Evolutionary conservation across 768 basidiomycete species (phyloP).

Genomic region (Panaeolus papilionaceus): DNA sequence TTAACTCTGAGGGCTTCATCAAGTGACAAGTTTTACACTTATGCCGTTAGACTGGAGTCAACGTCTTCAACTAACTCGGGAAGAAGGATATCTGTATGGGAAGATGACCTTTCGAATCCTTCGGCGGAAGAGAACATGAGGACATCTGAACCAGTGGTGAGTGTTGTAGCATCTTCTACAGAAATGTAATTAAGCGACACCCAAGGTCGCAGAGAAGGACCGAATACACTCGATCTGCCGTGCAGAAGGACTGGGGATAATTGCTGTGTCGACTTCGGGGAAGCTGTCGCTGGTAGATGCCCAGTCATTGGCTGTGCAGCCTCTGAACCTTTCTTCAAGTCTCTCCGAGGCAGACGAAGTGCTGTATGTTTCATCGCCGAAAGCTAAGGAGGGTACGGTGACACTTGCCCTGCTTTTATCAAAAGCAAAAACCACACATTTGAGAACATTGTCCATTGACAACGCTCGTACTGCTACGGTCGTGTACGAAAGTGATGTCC

Average conservation of each 20-base stretch:
- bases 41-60: slow-evolving; percentile 57
- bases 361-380: slow-evolving; percentile 25
- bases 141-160: slow-evolving; percentile 42
- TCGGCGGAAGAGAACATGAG: slow-evolving; percentile 27
- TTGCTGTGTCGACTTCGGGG: slow-evolving; percentile 31
- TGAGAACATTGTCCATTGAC: slow-evolving; percentile 40
- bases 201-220: slow-evolving; percentile 31
- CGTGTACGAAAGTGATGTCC: slow-evolving; percentile 36
- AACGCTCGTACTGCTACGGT: slow-evolving; percentile 35
- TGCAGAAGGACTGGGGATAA: slow-evolving; percentile 31
- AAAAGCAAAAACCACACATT: slow-evolving; percentile 29
- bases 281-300: slow-evolving; percentile 31
- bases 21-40: slow-evolving; percentile 55
- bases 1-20: slow-evolving; percentile 46
- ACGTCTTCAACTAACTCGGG: slow-evolving; percentile 42
- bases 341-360: slow-evolving; percentile 21
- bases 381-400: slow-evolving; percentile 24
- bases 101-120: slow-evolving; percentile 44
- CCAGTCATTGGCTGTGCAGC: slow-evolving; percentile 32
- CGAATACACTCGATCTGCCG: slow-evolving; percentile 31
- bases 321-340: slow-evolving; percentile 21
- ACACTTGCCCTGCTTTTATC: slow-evolving; percentile 26
- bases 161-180: slow-evolving; percentile 31
- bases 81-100: slow-evolving; percentile 68
- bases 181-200: slow-evolving; percentile 10